Evolutionary conservation across 441 rosid genomes (phyloP), one percentile per base, ranked within the genome.

Genomic region (Populus hybrid): DNA sequence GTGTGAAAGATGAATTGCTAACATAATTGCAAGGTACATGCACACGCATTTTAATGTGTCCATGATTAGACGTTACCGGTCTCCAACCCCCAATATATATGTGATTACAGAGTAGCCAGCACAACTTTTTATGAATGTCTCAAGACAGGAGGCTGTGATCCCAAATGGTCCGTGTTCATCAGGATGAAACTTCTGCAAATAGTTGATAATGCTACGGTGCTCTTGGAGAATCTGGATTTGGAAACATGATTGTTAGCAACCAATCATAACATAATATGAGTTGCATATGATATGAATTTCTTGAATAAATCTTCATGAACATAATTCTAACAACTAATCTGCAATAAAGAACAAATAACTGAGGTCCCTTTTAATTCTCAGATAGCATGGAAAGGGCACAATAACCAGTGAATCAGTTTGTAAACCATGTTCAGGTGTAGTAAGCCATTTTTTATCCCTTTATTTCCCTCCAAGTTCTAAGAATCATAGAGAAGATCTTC

Each of bases 61-160:
- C 30, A 71, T 69, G 46, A 69, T 40, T 26, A 70, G 70, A 65
- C 57, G 72, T 76, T 84, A 88, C 99, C 99, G 90, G 89, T 96
- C 99, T 86, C 99, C 98, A 72, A 96, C 88, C 38, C 99, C 98
- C 73, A 96, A 85, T 79, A 96, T 94, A 79, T 96, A 93, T 50
- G 99, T 94, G 84, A 94, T 96, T 79, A 94, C 99, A 67, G 98
- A 96, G 86, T 96, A 93, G 79, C 98, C 99, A 21, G 99, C 99
- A 80, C 99, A 96, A 82, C 98, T 96, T 86, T 93, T 96, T 76
- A 96, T 96, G 80, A 96, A 96, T 71, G 99, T 96, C 78, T 94
- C 99, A 7, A 94, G 98, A 83, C 99, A 96, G 71, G 91, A 87
- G 67, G 98, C 94, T 69, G 99, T 96, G 80, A 96, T 92, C 79